phyloP scores from a whole-genome alignment of 257 asterid species.

The Forsythia viridissima region DNA sequence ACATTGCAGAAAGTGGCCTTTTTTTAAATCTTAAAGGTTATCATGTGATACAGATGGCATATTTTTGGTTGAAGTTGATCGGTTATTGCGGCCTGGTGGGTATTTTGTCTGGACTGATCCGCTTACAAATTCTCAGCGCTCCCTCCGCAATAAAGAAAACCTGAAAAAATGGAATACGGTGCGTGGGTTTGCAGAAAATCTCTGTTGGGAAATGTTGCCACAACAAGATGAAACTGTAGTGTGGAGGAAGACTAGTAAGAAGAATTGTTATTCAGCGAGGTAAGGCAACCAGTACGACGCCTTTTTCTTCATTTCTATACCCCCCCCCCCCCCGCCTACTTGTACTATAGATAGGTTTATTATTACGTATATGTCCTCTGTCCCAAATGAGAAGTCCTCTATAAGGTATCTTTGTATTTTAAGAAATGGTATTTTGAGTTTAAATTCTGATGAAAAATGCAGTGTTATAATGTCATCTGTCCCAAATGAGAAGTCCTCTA shows the following conservation, averaged over 20 bases:
- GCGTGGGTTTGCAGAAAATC: slow-evolving; percentile 53
- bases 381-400: slow-evolving; percentile 7
- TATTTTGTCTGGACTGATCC: slow-evolving; percentile 99
- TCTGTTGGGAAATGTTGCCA: slow-evolving; percentile 92
- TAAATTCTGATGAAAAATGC: background rate
- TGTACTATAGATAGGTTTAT: background rate
- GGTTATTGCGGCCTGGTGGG: slow-evolving; percentile 96
- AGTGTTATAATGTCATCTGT: background rate
- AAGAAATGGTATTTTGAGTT: background rate
- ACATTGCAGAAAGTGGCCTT: background rate
- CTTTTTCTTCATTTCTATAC: background rate
- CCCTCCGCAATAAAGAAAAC: slow-evolving; percentile 69
- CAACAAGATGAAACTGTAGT: slow-evolving; percentile 96
- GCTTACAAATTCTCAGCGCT: slow-evolving; percentile 68
- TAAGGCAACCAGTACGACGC: slow-evolving; percentile 26
- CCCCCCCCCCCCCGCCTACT: background rate
- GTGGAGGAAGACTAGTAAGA: slow-evolving; percentile 89
- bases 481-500: background rate
- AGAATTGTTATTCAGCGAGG: slow-evolving; percentile 75
- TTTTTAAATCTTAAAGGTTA: background rate
- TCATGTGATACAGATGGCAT: slow-evolving; percentile 66
- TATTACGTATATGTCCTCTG: background rate
- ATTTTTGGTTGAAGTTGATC: slow-evolving; percentile 82
- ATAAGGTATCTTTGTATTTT: background rate
- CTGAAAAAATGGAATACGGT: slow-evolving; percentile 83